Base-by-base conservation (phyloP, 306 rosid genomes). In the Trifolium repens region DNA sequence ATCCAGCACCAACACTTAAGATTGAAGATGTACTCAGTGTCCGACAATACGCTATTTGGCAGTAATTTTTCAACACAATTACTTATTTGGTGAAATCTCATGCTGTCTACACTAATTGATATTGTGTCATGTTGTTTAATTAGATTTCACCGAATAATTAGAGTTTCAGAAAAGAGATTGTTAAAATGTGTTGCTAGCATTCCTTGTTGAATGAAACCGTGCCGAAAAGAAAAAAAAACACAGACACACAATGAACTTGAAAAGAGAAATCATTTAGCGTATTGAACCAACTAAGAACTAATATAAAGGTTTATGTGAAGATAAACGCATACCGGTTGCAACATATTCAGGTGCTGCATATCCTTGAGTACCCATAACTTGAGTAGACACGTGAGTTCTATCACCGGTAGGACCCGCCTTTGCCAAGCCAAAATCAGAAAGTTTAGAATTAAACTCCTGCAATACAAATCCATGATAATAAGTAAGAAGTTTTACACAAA, bases 261-360 rank as follows among this genome's bases (percentile, higher is more conserved):
- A 46, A 13, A 46, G 4, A 7, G 13, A 4, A 4, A 46, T 13
- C 15, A 46, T 46, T 46, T 13, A 13, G 7, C 3, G 15, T 8
- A 13, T 11, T n/a, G 19, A 75, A 43, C 64, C 35, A 53, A 70
- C 12, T 63, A 67, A 58, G 88, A 89, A 75, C 77, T 84, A 40
- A 84, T 67, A 40, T 67, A 40, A 91, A 86, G 62, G 82, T 72
- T 19, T 14, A 53, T 7, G 65, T 62, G 59, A 78, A 78, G 69
- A 73, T 68, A 74, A 69, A 62, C 46, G 59, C 80, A 57, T 14
- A 94, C 99, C 99, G 77, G 99, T 94, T 27, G 99, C 96, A 70
- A 94, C 89, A 82, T 94, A 94, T 83, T 94, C 97, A 11, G 99
- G 99, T 52, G 97, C 99, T 1, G 97, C 99, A 66, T 94, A 94